Base-by-base conservation (phyloP, 495 filamentous ascomycete genomes). In the Umbilicaria muhlenbergii region DNA sequence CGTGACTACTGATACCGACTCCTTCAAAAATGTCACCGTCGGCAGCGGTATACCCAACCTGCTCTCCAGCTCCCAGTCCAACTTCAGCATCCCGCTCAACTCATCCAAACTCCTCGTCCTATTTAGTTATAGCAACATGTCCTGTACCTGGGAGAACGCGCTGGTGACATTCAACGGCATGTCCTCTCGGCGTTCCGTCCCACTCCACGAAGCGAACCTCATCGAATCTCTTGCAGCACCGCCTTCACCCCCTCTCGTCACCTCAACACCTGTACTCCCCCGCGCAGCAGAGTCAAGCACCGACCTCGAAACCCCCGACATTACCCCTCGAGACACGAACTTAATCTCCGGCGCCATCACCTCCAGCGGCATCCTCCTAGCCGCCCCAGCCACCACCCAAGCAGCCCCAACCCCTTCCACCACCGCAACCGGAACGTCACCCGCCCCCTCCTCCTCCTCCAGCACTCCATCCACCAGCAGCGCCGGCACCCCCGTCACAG, bases 131-230 rank as follows among this genome's bases (percentile, higher is more conserved):
- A 75, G 66, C 32, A 78, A 78, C 45, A 66, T 92, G 31, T 78
- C 77, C 38, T 98, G 91, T 60, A 74, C 70, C 1, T 73, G 77
- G 0, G 77, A 94, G 60, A 95, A 95, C 48, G 77, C 83, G 0
- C 72, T 98, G 16, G 78, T 96, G 7, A 80, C 83, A 0, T 92
- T 98, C 52, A 71, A 78, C 43, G 75, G 78, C 21, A 51, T 59
- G 28, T 62, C 42, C 39, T 28, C 47, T 37, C 34, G 46, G 42
- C 17, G 51, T 48, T 42, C 45, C 43, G 34, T 31, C 13, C 45
- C 19, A 33, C 17, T 34, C 17, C 31, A 15, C 50, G 32, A 37
- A 47, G 14, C 32, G 46, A 5, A 35, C 42, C n/a, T 45, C 46
- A 8, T 11, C 32, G 21, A 16, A 44, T 28, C 11, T 14, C 36